A percentile compares a stretch with the other conserved stretches of the same genome.
These are phyloP conservation scores for Phytophthora quininea DNA, from an alignment of 352 stramenopile species.

Conservation along the genomic window DNA sequence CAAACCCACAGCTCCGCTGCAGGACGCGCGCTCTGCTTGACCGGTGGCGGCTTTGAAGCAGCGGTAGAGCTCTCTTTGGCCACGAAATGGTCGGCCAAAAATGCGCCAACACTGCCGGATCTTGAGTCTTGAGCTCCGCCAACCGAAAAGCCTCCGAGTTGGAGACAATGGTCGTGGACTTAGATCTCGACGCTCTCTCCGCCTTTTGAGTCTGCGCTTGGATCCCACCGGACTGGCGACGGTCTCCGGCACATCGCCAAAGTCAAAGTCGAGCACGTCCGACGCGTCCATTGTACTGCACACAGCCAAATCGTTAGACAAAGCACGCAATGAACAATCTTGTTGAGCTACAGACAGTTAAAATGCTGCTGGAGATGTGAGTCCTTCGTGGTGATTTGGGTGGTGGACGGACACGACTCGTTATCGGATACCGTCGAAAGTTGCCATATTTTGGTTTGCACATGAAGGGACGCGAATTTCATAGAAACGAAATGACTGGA, in stretches of 20 bases:
- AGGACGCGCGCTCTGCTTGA: slow-evolving; percentile 13
- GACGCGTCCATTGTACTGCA: background rate
- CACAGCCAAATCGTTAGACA: background rate
- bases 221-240: background rate
- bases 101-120: slow-evolving; percentile 29
- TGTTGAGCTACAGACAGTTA: background rate
- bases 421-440: too few species aligned
- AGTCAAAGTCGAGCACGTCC: slow-evolving; percentile 5
- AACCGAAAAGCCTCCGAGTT: slow-evolving; percentile 13
- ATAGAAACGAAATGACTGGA: background rate
- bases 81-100: slow-evolving; percentile 34
- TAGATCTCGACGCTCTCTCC: background rate
- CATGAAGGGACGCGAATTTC: background rate
- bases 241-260: slow-evolving; percentile 20
- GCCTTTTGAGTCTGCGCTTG: slow-evolving; percentile 21
- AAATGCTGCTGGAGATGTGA: background rate
- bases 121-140: slow-evolving; percentile 21
- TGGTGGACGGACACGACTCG: too few species aligned
- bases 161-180: background rate
- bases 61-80: slow-evolving; percentile 38
- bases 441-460: background rate
- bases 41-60: background rate
- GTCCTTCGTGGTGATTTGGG: background rate
- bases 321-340: background rate
- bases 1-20: slow-evolving; percentile 35